Conservation (phyloP, 2,329 filamentous ascomycete genomes). For the Paracoccidioides lutzii region DNA sequence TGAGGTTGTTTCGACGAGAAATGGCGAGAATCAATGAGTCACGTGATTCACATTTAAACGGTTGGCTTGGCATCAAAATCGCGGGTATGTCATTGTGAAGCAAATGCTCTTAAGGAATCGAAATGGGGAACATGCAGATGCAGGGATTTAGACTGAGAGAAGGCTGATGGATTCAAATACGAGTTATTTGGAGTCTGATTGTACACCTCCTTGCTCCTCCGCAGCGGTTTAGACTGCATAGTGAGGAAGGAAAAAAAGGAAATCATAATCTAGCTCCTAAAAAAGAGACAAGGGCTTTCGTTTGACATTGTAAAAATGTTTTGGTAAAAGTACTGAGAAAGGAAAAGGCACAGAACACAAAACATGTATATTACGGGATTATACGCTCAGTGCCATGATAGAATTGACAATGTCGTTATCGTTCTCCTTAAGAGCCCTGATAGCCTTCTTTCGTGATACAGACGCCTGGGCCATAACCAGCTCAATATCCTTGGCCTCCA, state of each 20-base stretch:
- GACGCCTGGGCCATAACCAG: conserved; percentile 96
- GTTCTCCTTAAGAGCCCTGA: conserved; percentile 93
- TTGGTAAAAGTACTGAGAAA: neutral
- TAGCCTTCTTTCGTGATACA: conserved; percentile 94
- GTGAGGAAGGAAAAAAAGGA: no score
- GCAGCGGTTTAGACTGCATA: no score
- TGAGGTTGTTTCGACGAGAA: conserved; percentile 3
- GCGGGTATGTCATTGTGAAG: neutral
- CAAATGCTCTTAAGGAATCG: neutral
- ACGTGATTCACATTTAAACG: conserved; percentile 8
- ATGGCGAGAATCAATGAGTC: neutral
- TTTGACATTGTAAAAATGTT: neutral
- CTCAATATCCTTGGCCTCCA: conserved; percentile 99
- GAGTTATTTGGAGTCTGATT: no score
- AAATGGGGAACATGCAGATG: neutral
- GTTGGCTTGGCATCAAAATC: conserved; percentile 6
- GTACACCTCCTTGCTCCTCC: no score
- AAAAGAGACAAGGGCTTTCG: neutral
- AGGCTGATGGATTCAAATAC: no score
- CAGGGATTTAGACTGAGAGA: neutral
- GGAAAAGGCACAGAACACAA: neutral
- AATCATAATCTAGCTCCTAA: neutral
- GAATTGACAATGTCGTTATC: conserved; percentile 99
- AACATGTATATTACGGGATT: conserved; percentile 9
- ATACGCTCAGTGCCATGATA: conserved; percentile 95